phyloP scores from a whole-genome alignment of 2,329 filamentous ascomycete genomes.

The Aspergillus cejpii region DNA sequence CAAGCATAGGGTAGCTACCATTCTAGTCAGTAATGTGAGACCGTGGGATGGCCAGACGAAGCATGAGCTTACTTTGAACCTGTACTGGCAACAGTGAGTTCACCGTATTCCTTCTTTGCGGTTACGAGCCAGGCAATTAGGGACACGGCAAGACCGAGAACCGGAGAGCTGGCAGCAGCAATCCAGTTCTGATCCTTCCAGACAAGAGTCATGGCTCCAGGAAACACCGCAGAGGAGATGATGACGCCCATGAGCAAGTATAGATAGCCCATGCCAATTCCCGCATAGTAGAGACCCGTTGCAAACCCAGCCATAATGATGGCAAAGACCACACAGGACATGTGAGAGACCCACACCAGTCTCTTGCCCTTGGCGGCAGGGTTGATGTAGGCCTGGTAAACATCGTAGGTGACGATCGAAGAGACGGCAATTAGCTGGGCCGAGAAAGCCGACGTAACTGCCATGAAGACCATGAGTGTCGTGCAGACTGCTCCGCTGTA shows the following conservation, averaged over 20 bases:
- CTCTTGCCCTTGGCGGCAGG: conserved; percentile 66
- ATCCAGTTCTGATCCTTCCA: conserved; percentile 75
- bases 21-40: not conserved
- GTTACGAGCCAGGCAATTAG: conserved; percentile 74
- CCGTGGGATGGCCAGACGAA: not conserved
- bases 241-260: conserved; percentile 90
- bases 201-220: conserved; percentile 69
- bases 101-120: conserved; percentile 61
- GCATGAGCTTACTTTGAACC: conserved; percentile 57
- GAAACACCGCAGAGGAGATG: conserved; percentile 77
- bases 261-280: conserved; percentile 80
- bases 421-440: conserved; percentile 82
- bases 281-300: conserved; percentile 65
- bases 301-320: conserved; percentile 71
- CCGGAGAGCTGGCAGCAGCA: conserved; percentile 63
- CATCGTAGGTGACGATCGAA: conserved; percentile 80
- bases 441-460: conserved; percentile 76
- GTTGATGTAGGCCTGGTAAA: conserved; percentile 82
- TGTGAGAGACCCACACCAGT: conserved; percentile 74
- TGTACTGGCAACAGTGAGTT: conserved; percentile 64
- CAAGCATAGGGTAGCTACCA: conserved; percentile 66
- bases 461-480: conserved; percentile 79
- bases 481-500: conserved; percentile 73
- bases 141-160: conserved; percentile 61
- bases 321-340: conserved; percentile 66